phyloP scores from a whole-genome alignment of 306 rosid species.

The Vachellia collinsii region DNA sequence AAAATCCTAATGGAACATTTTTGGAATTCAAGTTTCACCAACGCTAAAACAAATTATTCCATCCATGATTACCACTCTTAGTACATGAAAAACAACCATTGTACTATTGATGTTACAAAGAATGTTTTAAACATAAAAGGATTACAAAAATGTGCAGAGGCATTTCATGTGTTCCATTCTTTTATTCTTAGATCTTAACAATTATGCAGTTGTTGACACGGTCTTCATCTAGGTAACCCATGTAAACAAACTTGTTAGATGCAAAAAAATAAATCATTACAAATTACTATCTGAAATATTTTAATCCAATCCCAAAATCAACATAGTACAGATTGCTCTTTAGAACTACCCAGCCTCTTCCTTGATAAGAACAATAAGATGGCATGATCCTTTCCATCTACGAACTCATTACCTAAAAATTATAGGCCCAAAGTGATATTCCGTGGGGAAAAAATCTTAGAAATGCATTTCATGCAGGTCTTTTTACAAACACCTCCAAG shows the following conservation, averaged over 20 bases:
- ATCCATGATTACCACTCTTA: background rate
- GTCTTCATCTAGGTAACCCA: background rate
- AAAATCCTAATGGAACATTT: background rate
- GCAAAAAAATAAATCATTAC: background rate
- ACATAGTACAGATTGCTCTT: background rate
- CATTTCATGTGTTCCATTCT: slow-evolving; percentile 10
- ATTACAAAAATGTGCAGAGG: background rate
- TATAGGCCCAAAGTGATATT: background rate
- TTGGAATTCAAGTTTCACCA: background rate
- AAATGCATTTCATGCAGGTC: background rate
- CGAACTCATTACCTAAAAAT: background rate
- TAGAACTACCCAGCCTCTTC: background rate
- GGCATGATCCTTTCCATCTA: background rate
- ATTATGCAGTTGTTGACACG: slow-evolving; percentile 5
- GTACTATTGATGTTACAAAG: background rate
- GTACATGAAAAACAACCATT: background rate
- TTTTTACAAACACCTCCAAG: slow-evolving; percentile 38
- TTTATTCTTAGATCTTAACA: background rate
- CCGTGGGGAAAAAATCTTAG: background rate
- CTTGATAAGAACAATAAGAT: background rate
- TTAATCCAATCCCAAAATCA: slow-evolving; percentile 1
- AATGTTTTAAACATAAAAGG: background rate
- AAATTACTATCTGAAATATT: background rate
- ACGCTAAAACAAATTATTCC: background rate
- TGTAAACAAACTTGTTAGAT: background rate